Evolutionary conservation across 805 yeast genomes (phyloP).

Genomic region (Yarrowia sp.): DNA sequence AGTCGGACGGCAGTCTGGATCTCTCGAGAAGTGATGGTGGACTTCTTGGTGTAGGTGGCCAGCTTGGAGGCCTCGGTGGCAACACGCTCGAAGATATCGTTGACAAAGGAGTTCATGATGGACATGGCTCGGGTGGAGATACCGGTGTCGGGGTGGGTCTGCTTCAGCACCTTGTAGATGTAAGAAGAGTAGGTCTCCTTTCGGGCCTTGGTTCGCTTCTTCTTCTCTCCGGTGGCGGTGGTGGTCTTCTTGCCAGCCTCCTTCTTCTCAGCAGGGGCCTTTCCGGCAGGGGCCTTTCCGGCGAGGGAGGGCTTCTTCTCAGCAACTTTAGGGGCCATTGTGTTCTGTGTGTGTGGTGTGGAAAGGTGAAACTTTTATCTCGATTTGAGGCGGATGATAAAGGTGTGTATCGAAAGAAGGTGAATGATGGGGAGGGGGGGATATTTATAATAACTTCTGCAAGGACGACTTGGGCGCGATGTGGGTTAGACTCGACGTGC

Average conservation of each 20-base stretch:
- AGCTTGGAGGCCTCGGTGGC: conserved; percentile 97
- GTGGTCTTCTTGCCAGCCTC: conserved; percentile 87
- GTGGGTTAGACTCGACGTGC: conserved; percentile 23
- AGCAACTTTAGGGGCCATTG: conserved; percentile 50
- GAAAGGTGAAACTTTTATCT: conserved; percentile 36
- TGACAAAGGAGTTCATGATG: conserved; percentile 96
- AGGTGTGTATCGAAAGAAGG: conserved; percentile 34
- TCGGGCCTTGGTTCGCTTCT: conserved; percentile 93
- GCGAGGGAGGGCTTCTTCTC: conserved; percentile 58
- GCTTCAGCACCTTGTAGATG: conserved; percentile 97
- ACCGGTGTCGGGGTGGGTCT: conserved; percentile 99
- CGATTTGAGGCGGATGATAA: conserved; percentile 31
- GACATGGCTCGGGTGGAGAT: conserved; percentile 98
- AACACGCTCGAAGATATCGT: conserved; percentile 96
- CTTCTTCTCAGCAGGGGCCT: conserved; percentile 96
- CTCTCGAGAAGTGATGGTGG: conserved; percentile 97
- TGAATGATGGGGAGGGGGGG: conserved; percentile 27
- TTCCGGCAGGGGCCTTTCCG: conserved; percentile 71
- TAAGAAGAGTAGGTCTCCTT: conserved; percentile 98
- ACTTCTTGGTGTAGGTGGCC: conserved; percentile 98
- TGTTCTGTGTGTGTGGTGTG: conserved; percentile 27
- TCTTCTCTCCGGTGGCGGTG: conserved; percentile 69
- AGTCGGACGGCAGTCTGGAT: conserved; percentile 98
- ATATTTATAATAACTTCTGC: conserved; percentile 17
- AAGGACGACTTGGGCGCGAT: not conserved